Evolutionary conservation across 2,329 filamentous ascomycete species (phyloP).

Genomic region (Calonectria hongkongensis): DNA sequence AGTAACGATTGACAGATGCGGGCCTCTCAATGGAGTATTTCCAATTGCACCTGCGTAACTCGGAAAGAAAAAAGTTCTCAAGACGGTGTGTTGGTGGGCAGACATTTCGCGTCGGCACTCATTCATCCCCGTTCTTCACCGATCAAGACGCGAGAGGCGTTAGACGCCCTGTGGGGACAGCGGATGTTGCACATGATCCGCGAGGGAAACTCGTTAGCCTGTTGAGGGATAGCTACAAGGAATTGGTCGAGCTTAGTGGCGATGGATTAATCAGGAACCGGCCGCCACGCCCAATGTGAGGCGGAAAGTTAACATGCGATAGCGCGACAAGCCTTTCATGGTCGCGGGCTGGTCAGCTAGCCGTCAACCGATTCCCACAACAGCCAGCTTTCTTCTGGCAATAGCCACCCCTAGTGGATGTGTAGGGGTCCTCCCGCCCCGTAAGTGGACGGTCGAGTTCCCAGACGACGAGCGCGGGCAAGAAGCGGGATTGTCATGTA

Average conservation of each 20-base stretch:
- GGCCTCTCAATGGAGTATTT: slow-evolving; percentile 36
- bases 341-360: not conserved
- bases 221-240: slow-evolving; percentile 52
- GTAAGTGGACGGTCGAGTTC: slow-evolving; percentile 32
- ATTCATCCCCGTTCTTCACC: slow-evolving; percentile 45
- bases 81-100: slow-evolving; percentile 49
- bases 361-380: slow-evolving; percentile 20
- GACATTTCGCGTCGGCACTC: slow-evolving; percentile 36
- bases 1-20: slow-evolving; percentile 37
- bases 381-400: slow-evolving; percentile 3
- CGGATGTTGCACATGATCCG: slow-evolving; percentile 59
- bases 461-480: slow-evolving; percentile 43
- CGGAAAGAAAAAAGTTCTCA: slow-evolving; percentile 41
- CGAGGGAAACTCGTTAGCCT: slow-evolving; percentile 51
- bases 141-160: slow-evolving; percentile 53
- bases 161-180: slow-evolving; percentile 57
- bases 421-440: slow-evolving; percentile 22
- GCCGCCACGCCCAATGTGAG: slow-evolving; percentile 9
- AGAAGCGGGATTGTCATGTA: slow-evolving; percentile 33
- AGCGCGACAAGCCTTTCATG: slow-evolving; percentile 14
- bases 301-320: slow-evolving; percentile 25
- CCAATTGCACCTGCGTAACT: slow-evolving; percentile 49
- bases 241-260: slow-evolving; percentile 44
- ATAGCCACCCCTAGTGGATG: not conserved
- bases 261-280: slow-evolving; percentile 37